Percentiles rank a stretch among this genome's conserved stretches.
Conservation (phyloP, 2,329 filamentous ascomycete species). For the Phialemoniopsis sp. region DNA sequence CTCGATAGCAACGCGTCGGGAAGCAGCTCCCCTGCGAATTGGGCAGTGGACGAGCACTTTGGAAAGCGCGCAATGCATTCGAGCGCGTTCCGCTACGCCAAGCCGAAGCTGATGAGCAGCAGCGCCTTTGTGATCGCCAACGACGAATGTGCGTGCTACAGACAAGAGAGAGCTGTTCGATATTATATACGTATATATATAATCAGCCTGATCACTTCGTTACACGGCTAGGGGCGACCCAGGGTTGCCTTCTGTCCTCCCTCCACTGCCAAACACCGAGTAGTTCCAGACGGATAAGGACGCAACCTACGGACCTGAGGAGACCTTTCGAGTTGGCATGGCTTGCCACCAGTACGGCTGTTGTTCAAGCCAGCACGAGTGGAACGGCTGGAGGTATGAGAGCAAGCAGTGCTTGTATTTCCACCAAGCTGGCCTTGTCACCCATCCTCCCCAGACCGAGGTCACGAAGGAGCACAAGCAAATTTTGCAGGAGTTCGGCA, state of each 20-base stretch:
- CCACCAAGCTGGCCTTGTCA: slow-evolving; percentile 39
- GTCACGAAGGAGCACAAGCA: slow-evolving; percentile 13
- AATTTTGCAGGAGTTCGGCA: slow-evolving; percentile 2
- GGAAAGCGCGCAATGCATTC: slow-evolving; percentile 69
- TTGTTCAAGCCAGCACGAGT: slow-evolving; percentile 57
- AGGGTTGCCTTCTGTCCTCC: slow-evolving; percentile 32
- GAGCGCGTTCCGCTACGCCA: slow-evolving; percentile 49
- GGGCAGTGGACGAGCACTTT: slow-evolving; percentile 54
- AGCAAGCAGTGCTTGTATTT: slow-evolving; percentile 12
- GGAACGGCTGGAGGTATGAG: slow-evolving; percentile 59
- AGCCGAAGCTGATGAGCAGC: slow-evolving; percentile 67
- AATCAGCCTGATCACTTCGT: too few relatives aligned
- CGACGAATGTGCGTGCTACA: too few relatives aligned
- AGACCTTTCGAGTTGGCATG: slow-evolving; percentile 55
- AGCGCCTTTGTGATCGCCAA: too few relatives aligned
- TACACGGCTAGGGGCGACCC: too few relatives aligned
- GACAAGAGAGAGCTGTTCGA: too few relatives aligned
- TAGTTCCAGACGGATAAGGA: slow-evolving; percentile 15
- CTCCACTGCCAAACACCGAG: slow-evolving; percentile 25
- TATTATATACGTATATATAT: too few relatives aligned
- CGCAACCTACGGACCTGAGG: slow-evolving; percentile 34
- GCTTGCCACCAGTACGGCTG: slow-evolving; percentile 61
- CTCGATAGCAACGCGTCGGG: slow-evolving; percentile 14
- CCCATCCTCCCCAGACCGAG: slow-evolving; percentile 3
- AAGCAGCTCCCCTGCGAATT: slow-evolving; percentile 38